These are phyloP conservation scores for Chlorociboria aeruginascens DNA, from an alignment of 495 filamentous ascomycete species.

Conservation along the genomic window DNA sequence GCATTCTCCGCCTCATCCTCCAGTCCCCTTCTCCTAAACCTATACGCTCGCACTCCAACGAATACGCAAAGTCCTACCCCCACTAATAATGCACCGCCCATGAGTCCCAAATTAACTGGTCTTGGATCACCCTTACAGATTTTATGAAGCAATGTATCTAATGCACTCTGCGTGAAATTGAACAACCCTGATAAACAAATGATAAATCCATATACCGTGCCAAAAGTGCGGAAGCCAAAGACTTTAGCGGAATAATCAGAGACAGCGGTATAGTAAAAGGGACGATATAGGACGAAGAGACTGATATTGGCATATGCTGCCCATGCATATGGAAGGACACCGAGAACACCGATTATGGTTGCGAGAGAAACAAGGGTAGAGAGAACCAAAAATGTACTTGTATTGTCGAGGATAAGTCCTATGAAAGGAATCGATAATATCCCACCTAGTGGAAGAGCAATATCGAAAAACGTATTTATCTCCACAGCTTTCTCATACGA, in stretches of 20 bases:
- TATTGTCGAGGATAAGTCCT: constrained; percentile 68
- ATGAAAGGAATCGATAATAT: constrained; percentile 80
- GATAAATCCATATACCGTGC: constrained; percentile 89
- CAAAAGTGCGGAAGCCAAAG: constrained; percentile 91
- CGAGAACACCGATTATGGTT: constrained; percentile 67
- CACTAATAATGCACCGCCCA: constrained; percentile 45
- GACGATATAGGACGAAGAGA: constrained; percentile 69
- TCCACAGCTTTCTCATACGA: constrained; percentile 42
- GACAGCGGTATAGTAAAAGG: constrained; percentile 67
- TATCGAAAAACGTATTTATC: constrained; percentile 80
- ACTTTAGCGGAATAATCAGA: constrained; percentile 89
- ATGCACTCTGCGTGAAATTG: constrained; percentile 73
- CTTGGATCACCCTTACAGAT: constrained; percentile 60
- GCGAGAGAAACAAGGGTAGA: constrained; percentile 57
- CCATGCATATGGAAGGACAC: constrained; percentile 52
- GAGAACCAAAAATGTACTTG: constrained; percentile 65
- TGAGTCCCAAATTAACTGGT: constrained; percentile 64
- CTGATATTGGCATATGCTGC: constrained; percentile 66
- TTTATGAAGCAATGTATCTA: constrained; percentile 71
- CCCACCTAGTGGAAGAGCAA: constrained; percentile 79
- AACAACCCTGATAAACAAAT: constrained; percentile 81
- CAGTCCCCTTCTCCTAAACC: constrained; percentile 22
- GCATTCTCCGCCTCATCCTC: constrained; percentile 29
- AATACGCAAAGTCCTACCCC: constrained; percentile 48
- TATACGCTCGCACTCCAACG: constrained; percentile 30